Base-by-base conservation (phyloP, 306 rosid species). In the Sophora flavescens region DNA sequence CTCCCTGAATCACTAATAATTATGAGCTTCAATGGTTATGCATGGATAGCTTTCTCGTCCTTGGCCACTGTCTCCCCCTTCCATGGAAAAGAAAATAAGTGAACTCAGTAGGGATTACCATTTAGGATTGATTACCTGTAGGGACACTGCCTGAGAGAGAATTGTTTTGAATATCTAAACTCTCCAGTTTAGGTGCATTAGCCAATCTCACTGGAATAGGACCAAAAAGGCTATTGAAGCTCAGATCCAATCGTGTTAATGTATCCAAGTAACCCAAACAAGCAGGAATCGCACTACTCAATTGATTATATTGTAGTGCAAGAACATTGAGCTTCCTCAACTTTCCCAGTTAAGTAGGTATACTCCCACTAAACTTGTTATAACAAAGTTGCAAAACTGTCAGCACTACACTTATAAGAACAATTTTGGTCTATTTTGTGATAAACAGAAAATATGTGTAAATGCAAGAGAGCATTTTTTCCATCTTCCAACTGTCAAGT, bases 361-460 rank as follows among this genome's bases (percentile, higher is more conserved):
- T 85, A 54, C 87, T 76, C 48, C 98, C 98, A 18, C 65, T 78
- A 76, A 93, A 79, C 73, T 91, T 85, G 74, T 93, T 93, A 76
- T 90, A 90, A 79, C 96, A 87, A 80, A 93, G 87, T 90, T 88
- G 97, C 91, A 93, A 87, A 87, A 93, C 98, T 93, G 91, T 72
- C 59, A 18, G 53, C 26, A 77, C 45, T 47, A 48, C 51, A 54
- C 36, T 65, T 8, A 13, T 75, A 56, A 72, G 59, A 39, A 5
- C 7, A 38, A 54, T 11, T 6, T 1, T 41, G 38, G 35, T 35
- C 33, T 44, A 15, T 11, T 68, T 14, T n/a, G 2, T 45, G 39
- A 53, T 9, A 44, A n/a, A 8, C 22, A 32, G 26, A 33, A 50
- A 42, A 2, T n/a, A n/a, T n/a, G n/a, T n/a, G n/a, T n/a, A 54